Percentiles rank a stretch among this genome's conserved stretches.
Evolutionary conservation across 192 early-diverging fungal genomes (phyloP).

Genomic region (Funneliformis mosseae): DNA sequence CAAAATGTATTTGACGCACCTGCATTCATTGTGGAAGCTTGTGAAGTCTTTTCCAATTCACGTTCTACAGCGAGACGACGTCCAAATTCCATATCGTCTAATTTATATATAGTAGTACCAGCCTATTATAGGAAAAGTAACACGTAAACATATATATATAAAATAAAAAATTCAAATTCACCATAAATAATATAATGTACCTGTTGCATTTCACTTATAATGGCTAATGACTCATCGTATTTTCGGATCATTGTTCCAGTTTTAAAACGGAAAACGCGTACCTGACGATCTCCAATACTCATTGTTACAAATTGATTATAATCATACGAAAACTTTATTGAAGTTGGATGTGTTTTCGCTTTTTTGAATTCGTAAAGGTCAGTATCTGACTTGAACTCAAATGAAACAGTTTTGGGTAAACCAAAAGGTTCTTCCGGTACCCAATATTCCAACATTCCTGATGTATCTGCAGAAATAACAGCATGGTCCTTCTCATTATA

Average conservation of each 20-base stretch:
- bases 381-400: slow-evolving; percentile 89
- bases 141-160: slow-evolving; percentile 13
- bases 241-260: slow-evolving; percentile 88
- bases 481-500: slow-evolving; percentile 78
- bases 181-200: slow-evolving; percentile 28
- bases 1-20: slow-evolving; percentile 40
- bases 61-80: slow-evolving; percentile 85
- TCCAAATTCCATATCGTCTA: slow-evolving; percentile 99
- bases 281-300: slow-evolving; percentile 77
- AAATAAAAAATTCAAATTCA: background rate
- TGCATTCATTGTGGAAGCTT: slow-evolving; percentile 68
- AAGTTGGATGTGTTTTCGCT: slow-evolving; percentile 78
- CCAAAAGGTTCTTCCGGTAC: slow-evolving; percentile 65
- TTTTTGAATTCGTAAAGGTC: slow-evolving; percentile 98
- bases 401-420: slow-evolving; percentile 65
- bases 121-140: slow-evolving; percentile 46
- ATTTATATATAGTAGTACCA: slow-evolving; percentile 68
- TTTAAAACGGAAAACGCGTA: slow-evolving; percentile 81
- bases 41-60: slow-evolving; percentile 78
- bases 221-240: slow-evolving; percentile 87
- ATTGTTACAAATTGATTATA: slow-evolving; percentile 85
- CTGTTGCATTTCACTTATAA: slow-evolving; percentile 88
- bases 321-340: slow-evolving; percentile 82
- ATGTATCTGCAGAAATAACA: slow-evolving; percentile 80
- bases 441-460: slow-evolving; percentile 98